Evolutionary conservation across 495 filamentous ascomycete genomes (phyloP).

Genomic region (Neurospora sp.): DNA sequence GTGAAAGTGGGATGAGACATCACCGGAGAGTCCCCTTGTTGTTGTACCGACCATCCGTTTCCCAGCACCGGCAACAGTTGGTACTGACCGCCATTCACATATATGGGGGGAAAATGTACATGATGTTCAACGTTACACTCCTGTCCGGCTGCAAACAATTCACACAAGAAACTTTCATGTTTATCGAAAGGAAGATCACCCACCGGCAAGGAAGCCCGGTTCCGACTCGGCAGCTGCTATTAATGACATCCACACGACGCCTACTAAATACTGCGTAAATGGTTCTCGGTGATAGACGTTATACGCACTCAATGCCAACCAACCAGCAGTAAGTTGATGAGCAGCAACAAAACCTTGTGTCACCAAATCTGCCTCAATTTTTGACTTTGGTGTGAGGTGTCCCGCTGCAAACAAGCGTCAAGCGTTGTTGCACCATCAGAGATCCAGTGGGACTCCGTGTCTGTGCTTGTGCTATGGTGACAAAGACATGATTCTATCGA

Average conservation of each 20-base stretch:
- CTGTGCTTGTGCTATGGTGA: neutral
- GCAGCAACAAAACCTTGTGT: neutral
- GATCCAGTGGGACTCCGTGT: neutral
- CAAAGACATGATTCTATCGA: neutral
- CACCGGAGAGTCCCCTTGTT: neutral
- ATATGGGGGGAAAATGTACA: neutral
- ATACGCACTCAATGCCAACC: neutral
- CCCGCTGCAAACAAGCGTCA: neutral
- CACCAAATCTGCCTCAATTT: neutral
- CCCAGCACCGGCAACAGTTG: neutral
- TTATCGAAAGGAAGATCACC: neutral
- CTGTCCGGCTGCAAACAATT: neutral
- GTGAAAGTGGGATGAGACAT: neutral
- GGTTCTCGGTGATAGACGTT: neutral
- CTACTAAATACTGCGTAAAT: neutral
- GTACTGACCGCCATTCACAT: neutral
- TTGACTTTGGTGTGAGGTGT: neutral
- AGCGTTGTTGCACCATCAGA: neutral
- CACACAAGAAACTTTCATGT: neutral
- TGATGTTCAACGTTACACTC: neutral
- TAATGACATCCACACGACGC: neutral
- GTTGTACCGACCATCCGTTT: neutral
- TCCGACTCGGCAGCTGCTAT: neutral
- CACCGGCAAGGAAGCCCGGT: neutral
- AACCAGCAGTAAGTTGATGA: neutral